Conservation (phyloP, 2,329 filamentous ascomycete species). For the Dactylella cylindrospora region DNA sequence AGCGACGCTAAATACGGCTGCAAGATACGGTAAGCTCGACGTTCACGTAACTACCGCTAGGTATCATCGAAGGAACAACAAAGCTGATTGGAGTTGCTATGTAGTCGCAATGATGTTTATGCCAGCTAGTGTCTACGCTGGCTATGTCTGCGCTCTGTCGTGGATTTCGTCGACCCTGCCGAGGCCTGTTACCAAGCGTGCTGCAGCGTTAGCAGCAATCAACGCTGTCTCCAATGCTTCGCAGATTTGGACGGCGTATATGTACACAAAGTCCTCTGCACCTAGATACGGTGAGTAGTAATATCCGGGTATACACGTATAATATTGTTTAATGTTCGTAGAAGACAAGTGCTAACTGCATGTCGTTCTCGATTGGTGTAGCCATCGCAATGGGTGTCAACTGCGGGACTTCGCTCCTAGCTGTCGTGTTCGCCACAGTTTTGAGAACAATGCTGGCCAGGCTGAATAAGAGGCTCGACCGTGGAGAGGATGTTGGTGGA, state of each 20-base stretch:
- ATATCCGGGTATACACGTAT: not conserved
- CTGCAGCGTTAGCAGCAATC: constrained; percentile 71
- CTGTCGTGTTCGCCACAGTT: constrained; percentile 64
- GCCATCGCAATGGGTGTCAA: constrained; percentile 68
- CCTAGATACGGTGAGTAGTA: constrained; percentile 33
- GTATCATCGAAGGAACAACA: not conserved
- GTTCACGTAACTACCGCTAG: not conserved
- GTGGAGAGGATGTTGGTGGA: constrained; percentile 58
- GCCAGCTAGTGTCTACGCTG: constrained; percentile 61
- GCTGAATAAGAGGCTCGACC: constrained; percentile 70
- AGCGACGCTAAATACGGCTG: constrained; percentile 61
- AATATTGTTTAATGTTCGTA: not conserved
- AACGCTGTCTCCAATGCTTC: constrained; percentile 71
- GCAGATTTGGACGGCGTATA: constrained; percentile 69
- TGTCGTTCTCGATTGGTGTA: constrained; percentile 28
- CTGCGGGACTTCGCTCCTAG: constrained; percentile 64
- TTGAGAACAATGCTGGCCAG: constrained; percentile 65
- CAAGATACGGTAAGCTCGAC: constrained; percentile 60
- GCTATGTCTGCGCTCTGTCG: constrained; percentile 67
- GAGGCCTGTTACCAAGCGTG: constrained; percentile 72
- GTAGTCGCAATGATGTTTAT: constrained; percentile 70
- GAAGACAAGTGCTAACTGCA: not conserved
- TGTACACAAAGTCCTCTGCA: constrained; percentile 60
- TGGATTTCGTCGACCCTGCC: constrained; percentile 79
- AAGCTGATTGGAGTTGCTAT: not conserved